A percentile compares a stretch with the other conserved stretches of the same genome.
These are phyloP conservation scores for Xylariomycetidae sp. DNA, from an alignment of 2,329 filamentous ascomycete genomes.

Conservation along the genomic window DNA sequence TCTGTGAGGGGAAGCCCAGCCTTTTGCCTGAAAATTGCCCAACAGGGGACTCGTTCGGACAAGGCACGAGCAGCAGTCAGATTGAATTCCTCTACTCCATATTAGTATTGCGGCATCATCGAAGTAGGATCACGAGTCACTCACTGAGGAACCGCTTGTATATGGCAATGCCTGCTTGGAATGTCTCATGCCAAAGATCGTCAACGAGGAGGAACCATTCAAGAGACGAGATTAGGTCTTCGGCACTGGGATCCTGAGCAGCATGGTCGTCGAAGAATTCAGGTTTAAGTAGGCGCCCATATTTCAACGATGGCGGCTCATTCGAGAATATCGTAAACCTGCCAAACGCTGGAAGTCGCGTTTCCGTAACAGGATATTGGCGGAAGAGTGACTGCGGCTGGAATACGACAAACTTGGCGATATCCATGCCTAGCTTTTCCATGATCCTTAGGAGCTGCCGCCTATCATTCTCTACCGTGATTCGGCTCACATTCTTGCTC, in stretches of 20 bases:
- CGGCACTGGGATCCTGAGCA: slow-evolving; percentile 56
- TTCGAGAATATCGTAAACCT: slow-evolving; percentile 49
- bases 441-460: slow-evolving; percentile 69
- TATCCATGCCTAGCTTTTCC: slow-evolving; percentile 67
- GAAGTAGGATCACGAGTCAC: slow-evolving; percentile 30
- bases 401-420: slow-evolving; percentile 66
- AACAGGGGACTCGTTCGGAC: slow-evolving; percentile 46
- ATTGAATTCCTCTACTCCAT: slow-evolving; percentile 39
- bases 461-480: slow-evolving; percentile 62
- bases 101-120: slow-evolving; percentile 3
- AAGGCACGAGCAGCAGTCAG: slow-evolving; percentile 52
- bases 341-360: slow-evolving; percentile 34
- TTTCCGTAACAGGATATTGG: slow-evolving; percentile 36
- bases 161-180: slow-evolving; percentile 63
- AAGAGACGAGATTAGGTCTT: slow-evolving; percentile 69
- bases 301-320: slow-evolving; percentile 46
- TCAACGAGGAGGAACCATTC: slow-evolving; percentile 81
- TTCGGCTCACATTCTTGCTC: slow-evolving; percentile 69
- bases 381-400: slow-evolving; percentile 54
- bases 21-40: slow-evolving; percentile 39
- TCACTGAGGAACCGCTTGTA: slow-evolving; percentile 81
- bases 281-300: slow-evolving; percentile 60
- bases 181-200: slow-evolving; percentile 67
- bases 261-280: slow-evolving; percentile 64
- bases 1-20: slow-evolving; percentile 27